Base-by-base conservation (phyloP, 2,329 filamentous ascomycete species). In the Talaromyces amestolkiae region DNA sequence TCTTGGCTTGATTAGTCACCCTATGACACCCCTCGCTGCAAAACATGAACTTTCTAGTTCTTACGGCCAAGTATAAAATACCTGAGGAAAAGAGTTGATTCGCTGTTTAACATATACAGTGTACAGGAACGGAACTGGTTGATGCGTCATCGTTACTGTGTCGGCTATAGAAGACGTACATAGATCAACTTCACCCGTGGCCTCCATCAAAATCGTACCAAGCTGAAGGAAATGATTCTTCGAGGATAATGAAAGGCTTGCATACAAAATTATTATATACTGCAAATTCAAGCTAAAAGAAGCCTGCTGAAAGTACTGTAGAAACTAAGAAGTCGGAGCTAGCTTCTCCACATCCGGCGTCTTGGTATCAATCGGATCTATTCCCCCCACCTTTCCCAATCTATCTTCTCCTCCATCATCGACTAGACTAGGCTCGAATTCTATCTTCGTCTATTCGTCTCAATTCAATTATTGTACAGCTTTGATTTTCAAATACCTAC, bases 371-470 rank as follows among this genome's bases (percentile, higher is more conserved):
- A 11, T 39, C 33, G 53, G 53, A 56, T 22, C 39, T 35, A 63
- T 53, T 31, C 39, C 24, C 58, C 58, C 58, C 63, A 56, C 56
- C 59, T 58, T 56, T 39, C 45, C 22, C 63, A 59, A 61, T 61
- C 47, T 19, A 53, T 53, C 49, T 56, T 39, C 31, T 65, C 49
- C 64, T 58, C 58, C 58, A 31, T 59, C 49, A 58, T 47, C 64
- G 47, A 58, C 37, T 24, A 17, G 37, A 43, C n/a, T 41, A 58
- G 33, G 31, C 24, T 22, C 13, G 22, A 8, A 33, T 10, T 19
- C 33, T 37, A 37, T 33, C 53, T 17, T 39, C 53, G 17, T 35
- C 8, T 4, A 33, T 35, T 17, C 19, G 3, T 17, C 15, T 11
- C 33, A 37, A 22, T 22, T 15, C n/a, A 22, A 22, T 37, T 11